Conservation (phyloP, 1,284 basidiomycete species). For the Puccinia triticina region DNA sequence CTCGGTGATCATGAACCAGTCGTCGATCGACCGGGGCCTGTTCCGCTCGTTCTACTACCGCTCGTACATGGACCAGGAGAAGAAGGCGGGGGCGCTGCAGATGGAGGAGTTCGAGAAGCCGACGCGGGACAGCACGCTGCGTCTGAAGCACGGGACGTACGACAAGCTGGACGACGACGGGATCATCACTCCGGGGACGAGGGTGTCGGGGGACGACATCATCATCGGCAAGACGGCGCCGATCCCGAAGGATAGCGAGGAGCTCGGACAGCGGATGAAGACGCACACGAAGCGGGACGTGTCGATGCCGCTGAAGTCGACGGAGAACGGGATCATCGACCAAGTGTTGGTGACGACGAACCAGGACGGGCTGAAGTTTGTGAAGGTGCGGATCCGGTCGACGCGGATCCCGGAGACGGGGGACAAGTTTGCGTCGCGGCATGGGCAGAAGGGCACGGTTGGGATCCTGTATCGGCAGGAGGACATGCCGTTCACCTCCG, state of each 20-base stretch:
- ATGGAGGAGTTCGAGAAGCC: constrained; percentile 98
- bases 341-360: constrained; percentile 97
- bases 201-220: constrained; percentile 94
- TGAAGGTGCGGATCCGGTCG: constrained; percentile 94
- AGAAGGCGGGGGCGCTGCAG: constrained; percentile 89
- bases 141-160: constrained; percentile 98
- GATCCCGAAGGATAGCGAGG: constrained; percentile 92
- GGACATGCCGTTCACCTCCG: constrained; percentile 98
- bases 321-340: constrained; percentile 95
- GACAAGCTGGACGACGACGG: constrained; percentile 98
- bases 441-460: constrained; percentile 99
- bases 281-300: constrained; percentile 90
- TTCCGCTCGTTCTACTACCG: constrained; percentile 99
- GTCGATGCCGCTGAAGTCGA: constrained; percentile 95
- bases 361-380: constrained; percentile 93
- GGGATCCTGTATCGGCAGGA: constrained; percentile 99
- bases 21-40: constrained; percentile 93
- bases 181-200: constrained; percentile 90
- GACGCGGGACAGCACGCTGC: constrained; percentile 84
- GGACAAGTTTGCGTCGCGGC: constrained; percentile 99
- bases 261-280: constrained; percentile 89
- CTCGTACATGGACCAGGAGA: constrained; percentile 95
- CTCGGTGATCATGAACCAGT: constrained; percentile 99
- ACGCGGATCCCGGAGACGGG: constrained; percentile 96
- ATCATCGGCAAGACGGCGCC: constrained; percentile 99